Evolutionary conservation across 1,284 basidiomycete genomes (phyloP), one percentile per base, ranked within the genome.

Genomic region (Boletus semigastroideus): DNA sequence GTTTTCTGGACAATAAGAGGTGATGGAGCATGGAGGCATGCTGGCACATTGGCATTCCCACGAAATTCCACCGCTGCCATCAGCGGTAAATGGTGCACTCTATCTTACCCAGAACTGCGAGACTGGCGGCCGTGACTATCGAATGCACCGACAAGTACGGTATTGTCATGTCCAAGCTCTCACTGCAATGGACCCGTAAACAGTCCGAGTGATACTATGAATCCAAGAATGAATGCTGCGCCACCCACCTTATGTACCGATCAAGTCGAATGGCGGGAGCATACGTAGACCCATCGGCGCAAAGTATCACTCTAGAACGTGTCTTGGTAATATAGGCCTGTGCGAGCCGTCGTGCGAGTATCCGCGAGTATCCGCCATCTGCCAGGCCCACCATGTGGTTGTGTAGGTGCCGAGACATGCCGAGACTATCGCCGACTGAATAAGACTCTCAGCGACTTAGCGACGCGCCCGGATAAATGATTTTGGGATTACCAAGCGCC

Each of bases 391-490:
- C 42, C 43, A 45, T 45, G 30, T 45, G 43, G 25, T 16, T 27
- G 14, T 14, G 38, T 12, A 8, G n/a, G 22, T 47, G 17, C 46
- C 27, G 19, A 30, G 8, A 3, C 16, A 12, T 34, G 36, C 48
- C 42, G 48, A 45, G 48, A 45, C 22, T 27, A 33, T 28, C 43
- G 37, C 37, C 30, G 17, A 49, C 20, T 13, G 47, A 42, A 49
- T 31, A 25, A 17, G 8, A 11, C 13, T 20, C 36, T 11, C n/a
- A 17, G 31, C 11, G 19, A 20, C 12, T n/a, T 25, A 31, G 55
- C 13, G 13, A 25, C 25, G 25, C 7, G 7, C 5, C 25, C 25
- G 25, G 25, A 7, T 25, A 25, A n/a, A 42, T 12, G n/a, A 14
- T 16, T 34, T 43, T 36, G 22, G 5, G 25, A 20, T 56, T 45